Percentiles rank a stretch among this genome's conserved stretches.
Conservation (phyloP, 1,284 basidiomycete genomes). For the Wolfiporia cocos region DNA sequence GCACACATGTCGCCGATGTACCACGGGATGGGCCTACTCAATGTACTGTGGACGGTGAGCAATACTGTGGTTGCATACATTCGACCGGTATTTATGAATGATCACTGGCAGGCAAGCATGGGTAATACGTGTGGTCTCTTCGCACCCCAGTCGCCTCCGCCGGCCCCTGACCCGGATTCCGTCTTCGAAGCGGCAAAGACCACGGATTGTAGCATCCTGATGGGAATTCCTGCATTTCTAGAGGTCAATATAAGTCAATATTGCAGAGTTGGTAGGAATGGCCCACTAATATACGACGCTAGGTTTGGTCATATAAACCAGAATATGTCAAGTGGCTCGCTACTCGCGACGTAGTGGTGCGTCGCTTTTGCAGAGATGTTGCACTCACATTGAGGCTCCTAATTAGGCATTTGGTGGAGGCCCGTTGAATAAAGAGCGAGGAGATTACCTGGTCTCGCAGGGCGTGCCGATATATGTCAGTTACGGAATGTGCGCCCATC, state of each 20-base stretch:
- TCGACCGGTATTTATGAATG: conserved; percentile 11
- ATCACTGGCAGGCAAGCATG: conserved; percentile 11
- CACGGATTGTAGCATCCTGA: conserved; percentile 11
- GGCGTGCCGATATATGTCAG: conserved; percentile 9
- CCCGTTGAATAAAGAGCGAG: conserved; percentile 13
- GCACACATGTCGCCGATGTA: conserved; percentile 18
- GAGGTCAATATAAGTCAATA: conserved; percentile 6
- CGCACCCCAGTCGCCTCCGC: conserved; percentile 15
- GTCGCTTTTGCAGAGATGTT: conserved; percentile 8
- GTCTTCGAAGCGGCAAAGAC: conserved; percentile 9
- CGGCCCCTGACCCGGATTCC: conserved; percentile 14
- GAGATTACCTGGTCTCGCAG: conserved; percentile 9
- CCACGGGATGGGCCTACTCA: conserved; percentile 16
- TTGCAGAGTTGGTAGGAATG: conserved; percentile 8
- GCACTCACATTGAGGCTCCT: conserved; percentile 7
- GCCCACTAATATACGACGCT: conserved; percentile 8
- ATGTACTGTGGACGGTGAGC: conserved; percentile 1
- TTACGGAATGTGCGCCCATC: conserved; percentile 11
- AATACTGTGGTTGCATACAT: conserved; percentile 16
- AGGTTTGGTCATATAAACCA: conserved; percentile 5
- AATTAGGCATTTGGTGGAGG: conserved; percentile 13
- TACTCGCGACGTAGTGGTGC: conserved; percentile 2
- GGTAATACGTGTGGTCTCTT: conserved; percentile 12
- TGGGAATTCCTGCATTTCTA: conserved; percentile 17
- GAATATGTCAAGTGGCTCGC: conserved; percentile 6